Conservation (phyloP, 192 early-diverging fungal species). For the Coemansia sp. region DNA sequence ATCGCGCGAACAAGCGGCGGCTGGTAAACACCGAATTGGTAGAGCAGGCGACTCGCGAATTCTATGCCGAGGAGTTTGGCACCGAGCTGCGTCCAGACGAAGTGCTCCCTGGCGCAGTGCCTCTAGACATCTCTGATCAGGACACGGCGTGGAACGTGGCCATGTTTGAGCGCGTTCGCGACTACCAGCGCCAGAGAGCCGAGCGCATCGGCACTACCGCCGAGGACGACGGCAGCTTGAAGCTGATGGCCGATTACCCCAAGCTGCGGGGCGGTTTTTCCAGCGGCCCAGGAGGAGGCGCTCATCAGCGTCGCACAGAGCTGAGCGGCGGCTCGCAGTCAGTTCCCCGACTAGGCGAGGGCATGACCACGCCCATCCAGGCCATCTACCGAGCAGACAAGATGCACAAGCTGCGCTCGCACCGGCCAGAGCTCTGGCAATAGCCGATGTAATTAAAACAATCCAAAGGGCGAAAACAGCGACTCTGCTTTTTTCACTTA, state of each 20-base stretch:
- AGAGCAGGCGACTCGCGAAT: constrained; percentile 39
- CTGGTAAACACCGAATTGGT: constrained; percentile 37
- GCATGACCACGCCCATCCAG: constrained; percentile 28
- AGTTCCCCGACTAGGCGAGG: constrained; percentile 10
- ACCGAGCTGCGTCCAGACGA: constrained; percentile 8
- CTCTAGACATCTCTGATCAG: constrained; percentile 48
- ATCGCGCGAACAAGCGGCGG: constrained; percentile 39
- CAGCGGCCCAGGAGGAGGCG: not conserved
- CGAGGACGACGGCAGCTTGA: constrained; percentile 51
- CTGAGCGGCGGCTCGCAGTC: constrained; percentile 16
- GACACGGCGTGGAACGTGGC: constrained; percentile 39
- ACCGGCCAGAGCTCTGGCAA: constrained; percentile 8
- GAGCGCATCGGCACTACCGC: constrained; percentile 42
- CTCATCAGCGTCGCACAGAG: constrained; percentile 14
- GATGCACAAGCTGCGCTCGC: constrained; percentile 21
- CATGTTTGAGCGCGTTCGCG: constrained; percentile 35
- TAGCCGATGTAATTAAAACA: not conserved
- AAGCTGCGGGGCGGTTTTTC: constrained; percentile 11
- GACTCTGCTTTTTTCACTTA: no score
- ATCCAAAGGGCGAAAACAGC: no score
- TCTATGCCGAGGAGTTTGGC: constrained; percentile 45
- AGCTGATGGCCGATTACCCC: constrained; percentile 26
- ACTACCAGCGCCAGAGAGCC: constrained; percentile 41
- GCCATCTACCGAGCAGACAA: constrained; percentile 43
- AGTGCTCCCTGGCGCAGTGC: constrained; percentile 42